Evolutionary conservation across 768 basidiomycete species (phyloP).

Genomic region (Termitomyces sp.): DNA sequence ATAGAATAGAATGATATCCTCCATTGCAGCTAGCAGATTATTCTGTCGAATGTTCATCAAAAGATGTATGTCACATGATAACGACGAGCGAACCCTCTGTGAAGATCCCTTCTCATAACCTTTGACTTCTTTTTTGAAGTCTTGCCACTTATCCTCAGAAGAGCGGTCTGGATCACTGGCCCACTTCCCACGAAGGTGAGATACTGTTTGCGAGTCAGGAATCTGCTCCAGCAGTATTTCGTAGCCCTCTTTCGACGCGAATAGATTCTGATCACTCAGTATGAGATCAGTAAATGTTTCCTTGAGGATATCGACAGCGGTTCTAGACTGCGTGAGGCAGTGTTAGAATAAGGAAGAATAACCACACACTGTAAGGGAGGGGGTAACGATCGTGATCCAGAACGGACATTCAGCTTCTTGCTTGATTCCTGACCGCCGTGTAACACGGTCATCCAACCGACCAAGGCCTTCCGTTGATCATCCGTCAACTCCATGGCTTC

Average conservation of each 20-base stretch:
- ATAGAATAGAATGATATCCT: conserved; percentile 90
- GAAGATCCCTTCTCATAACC: conserved; percentile 24
- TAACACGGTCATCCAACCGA: conserved; percentile 83
- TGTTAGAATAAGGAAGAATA: neutral
- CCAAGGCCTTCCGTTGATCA: conserved; percentile 82
- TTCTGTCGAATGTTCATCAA: conserved; percentile 18
- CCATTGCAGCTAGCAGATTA: conserved; percentile 48
- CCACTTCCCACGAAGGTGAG: conserved; percentile 58
- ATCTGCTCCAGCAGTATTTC: conserved; percentile 72
- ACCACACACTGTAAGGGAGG: conserved; percentile 68
- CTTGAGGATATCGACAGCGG: conserved; percentile 47
- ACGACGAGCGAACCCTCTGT: conserved; percentile 27
- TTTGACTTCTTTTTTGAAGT: conserved; percentile 45
- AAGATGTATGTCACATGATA: conserved; percentile 1
- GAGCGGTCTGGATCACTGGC: conserved; percentile 40
- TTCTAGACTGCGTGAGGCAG: conserved; percentile 22
- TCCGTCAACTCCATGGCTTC: conserved; percentile 89
- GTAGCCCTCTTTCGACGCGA: conserved; percentile 65
- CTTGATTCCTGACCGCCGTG: conserved; percentile 76
- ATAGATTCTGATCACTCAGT: conserved; percentile 82
- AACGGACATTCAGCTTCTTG: conserved; percentile 78
- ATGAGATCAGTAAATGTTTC: conserved; percentile 62
- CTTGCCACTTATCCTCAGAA: conserved; percentile 74
- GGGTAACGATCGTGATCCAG: conserved; percentile 47
- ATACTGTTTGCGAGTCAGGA: conserved; percentile 53